A percentile compares a stretch with the other conserved stretches of the same genome.
Evolutionary conservation across 768 basidiomycete species (phyloP).

Genomic region (Russula dissimulans): DNA sequence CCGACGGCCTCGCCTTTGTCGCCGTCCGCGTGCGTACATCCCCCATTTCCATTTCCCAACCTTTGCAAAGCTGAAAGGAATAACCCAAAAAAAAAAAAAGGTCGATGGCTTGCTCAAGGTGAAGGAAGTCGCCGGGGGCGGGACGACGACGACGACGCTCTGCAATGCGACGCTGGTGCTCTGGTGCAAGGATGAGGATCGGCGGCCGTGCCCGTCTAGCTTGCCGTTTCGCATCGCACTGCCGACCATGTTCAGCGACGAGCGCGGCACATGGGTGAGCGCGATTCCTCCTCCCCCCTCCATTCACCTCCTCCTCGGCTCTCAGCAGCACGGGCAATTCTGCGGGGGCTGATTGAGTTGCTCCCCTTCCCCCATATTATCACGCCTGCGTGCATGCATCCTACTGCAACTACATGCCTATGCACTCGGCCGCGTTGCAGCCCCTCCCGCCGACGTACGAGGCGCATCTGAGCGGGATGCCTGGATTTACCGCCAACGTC

Average conservation of each 20-base stretch:
- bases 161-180: constrained; percentile 44
- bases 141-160: constrained; percentile 41
- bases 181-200: constrained; percentile 44
- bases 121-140: constrained; percentile 37
- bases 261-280: constrained; percentile 50
- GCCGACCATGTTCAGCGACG: constrained; percentile 48
- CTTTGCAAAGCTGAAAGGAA: background rate
- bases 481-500: constrained; percentile 60
- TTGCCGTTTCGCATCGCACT: constrained; percentile 48
- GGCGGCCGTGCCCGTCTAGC: constrained; percentile 39
- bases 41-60: no score
- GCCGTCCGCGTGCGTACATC: constrained; percentile 13
- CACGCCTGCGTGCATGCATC: no score
- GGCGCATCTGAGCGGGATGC: constrained; percentile 59
- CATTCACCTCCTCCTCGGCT: background rate
- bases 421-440: constrained; percentile 27
- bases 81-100: constrained; percentile 6
- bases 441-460: constrained; percentile 62
- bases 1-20: constrained; percentile 13
- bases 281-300: background rate
- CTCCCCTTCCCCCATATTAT: no score
- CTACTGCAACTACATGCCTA: no score
- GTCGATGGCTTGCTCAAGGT: constrained; percentile 24
- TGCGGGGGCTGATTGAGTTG: background rate
- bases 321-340: background rate